Evolutionary conservation across 2,329 filamentous ascomycete species (phyloP).

Genomic region (Thielaviopsis populi): DNA sequence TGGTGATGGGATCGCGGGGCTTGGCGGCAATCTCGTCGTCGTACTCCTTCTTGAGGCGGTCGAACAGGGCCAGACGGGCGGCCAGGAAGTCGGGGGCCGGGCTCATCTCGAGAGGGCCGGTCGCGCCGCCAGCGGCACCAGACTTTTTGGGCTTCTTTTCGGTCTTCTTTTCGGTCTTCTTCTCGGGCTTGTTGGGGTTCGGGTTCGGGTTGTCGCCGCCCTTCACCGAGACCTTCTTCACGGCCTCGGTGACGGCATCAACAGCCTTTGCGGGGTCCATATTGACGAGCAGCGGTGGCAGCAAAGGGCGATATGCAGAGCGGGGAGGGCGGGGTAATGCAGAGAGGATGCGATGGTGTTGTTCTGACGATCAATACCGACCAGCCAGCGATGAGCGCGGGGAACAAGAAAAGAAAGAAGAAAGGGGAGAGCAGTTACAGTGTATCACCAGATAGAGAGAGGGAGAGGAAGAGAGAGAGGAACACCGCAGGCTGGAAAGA

Average conservation of each 20-base stretch:
- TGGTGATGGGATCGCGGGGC: constrained; percentile 57
- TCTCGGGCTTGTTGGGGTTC: constrained; percentile 19
- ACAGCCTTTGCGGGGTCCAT: constrained; percentile 38
- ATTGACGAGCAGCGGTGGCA: background rate
- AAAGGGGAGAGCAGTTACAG: background rate
- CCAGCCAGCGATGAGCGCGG: background rate
- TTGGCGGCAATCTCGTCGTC: constrained; percentile 59
- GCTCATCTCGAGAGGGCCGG: constrained; percentile 33
- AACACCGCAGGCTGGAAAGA: background rate
- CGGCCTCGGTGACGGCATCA: constrained; percentile 37
- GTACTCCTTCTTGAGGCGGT: constrained; percentile 71
- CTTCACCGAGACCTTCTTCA: constrained; percentile 46
- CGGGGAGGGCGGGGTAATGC: background rate
- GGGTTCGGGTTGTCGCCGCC: constrained; percentile 20
- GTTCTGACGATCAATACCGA: background rate
- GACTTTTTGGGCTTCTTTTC: constrained; percentile 36
- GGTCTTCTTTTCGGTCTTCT: constrained; percentile 26
- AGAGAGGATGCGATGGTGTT: background rate
- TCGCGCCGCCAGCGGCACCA: constrained; percentile 24
- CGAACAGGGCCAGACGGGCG: constrained; percentile 59
- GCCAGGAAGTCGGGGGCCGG: constrained; percentile 62
- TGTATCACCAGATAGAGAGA: background rate
- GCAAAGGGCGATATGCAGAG: background rate
- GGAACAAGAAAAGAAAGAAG: background rate
- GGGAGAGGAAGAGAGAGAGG: background rate